Conservation (phyloP, 1,139 yeast genomes). For the Kodamaea ohmeri region DNA sequence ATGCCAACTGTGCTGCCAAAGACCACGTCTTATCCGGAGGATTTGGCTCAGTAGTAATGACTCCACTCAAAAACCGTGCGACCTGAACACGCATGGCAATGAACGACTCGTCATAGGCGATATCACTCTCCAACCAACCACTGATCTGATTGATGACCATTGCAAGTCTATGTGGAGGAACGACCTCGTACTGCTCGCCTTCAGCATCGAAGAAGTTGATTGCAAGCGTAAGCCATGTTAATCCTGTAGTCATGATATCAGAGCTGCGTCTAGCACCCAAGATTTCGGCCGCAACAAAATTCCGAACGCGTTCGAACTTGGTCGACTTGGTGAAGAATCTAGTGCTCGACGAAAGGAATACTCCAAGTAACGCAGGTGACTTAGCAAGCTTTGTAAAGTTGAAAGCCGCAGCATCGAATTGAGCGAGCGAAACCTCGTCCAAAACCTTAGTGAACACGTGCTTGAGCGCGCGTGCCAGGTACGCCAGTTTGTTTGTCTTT, state of each 20-base stretch:
- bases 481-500: slow-evolving; percentile 11
- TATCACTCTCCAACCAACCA: slow-evolving; percentile 60
- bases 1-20: slow-evolving; percentile 38
- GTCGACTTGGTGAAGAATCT: slow-evolving; percentile 31
- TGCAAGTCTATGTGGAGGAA: slow-evolving; percentile 58
- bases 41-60: slow-evolving; percentile 16
- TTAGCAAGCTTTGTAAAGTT: slow-evolving; percentile 32
- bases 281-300: slow-evolving; percentile 61
- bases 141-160: slow-evolving; percentile 55
- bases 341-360: slow-evolving; percentile 36
- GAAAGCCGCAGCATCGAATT: slow-evolving; percentile 26
- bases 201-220: slow-evolving; percentile 44
- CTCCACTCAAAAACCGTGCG: slow-evolving; percentile 43
- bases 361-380: slow-evolving; percentile 36
- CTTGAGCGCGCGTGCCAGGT: slow-evolving; percentile 28
- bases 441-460: slow-evolving; percentile 23
- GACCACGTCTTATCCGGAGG: slow-evolving; percentile 36
- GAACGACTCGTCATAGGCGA: slow-evolving; percentile 58
- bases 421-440: slow-evolving; percentile 26
- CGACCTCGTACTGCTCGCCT: slow-evolving; percentile 30
- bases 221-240: slow-evolving; percentile 48
- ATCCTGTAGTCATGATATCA: slow-evolving; percentile 42
- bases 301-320: slow-evolving; percentile 53
- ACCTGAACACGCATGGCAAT: slow-evolving; percentile 50
- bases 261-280: slow-evolving; percentile 47